Conservation (phyloP, 108 stramenopile species). For the Pseudonitzschia delicatissima region DNA sequence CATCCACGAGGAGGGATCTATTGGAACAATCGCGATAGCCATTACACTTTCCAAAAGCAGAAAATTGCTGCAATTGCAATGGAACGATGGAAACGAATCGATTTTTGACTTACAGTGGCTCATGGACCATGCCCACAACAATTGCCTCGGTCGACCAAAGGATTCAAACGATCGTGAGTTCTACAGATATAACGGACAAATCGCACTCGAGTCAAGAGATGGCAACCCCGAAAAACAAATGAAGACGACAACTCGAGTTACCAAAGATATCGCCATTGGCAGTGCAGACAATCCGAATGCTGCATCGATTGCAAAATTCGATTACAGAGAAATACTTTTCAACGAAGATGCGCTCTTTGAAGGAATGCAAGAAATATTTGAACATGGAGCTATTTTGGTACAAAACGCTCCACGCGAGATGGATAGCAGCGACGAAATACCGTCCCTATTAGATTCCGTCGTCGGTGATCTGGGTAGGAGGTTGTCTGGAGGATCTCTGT, state of each 20-base stretch:
- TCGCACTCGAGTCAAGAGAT: not conserved
- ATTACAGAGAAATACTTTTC: constrained; percentile 37
- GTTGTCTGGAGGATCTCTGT: constrained; percentile 56
- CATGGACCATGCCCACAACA: constrained; percentile 13
- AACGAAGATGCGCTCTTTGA: constrained; percentile 25
- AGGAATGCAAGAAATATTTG: constrained; percentile 41
- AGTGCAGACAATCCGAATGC: constrained; percentile 6
- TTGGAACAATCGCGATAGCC: not conserved
- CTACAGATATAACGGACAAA: not conserved
- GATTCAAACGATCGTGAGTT: too few relatives aligned
- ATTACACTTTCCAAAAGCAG: not conserved
- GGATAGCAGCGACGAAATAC: constrained; percentile 14
- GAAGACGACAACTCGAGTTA: constrained; percentile 12
- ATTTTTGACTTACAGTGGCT: constrained; percentile 60
- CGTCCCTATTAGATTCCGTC: constrained; percentile 11
- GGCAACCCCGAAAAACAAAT: not conserved
- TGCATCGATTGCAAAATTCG: constrained; percentile 35
- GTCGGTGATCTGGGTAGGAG: constrained; percentile 52
- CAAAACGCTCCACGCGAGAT: constrained; percentile 30
- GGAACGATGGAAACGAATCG: constrained; percentile 36
- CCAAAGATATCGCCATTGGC: constrained; percentile 19
- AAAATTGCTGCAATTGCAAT: constrained; percentile 32
- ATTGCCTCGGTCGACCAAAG: constrained; percentile 6
- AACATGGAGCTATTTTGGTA: constrained; percentile 63
- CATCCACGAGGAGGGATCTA: constrained; percentile 33